phyloP scores from a whole-genome alignment of 176 grass and related monocot species.

The Eleusine coracana region DNA sequence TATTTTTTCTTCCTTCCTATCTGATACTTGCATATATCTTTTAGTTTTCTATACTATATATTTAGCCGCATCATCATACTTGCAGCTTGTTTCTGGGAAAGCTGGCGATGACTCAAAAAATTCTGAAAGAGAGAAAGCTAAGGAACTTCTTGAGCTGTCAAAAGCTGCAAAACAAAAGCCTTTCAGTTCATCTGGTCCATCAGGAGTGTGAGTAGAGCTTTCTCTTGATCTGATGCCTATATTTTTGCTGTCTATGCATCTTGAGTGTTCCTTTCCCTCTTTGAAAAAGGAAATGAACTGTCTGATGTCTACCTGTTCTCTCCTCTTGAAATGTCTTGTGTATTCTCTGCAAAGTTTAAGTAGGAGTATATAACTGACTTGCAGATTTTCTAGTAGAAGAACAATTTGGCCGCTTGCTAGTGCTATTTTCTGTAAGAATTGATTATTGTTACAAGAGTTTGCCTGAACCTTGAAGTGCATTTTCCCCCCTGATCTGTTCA shows the following conservation, averaged over 20 bases:
- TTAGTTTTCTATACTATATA: neutral
- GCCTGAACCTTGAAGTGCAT: slow-evolving; percentile 30
- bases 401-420: neutral
- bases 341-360: slow-evolving; percentile 12
- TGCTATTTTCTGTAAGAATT: slow-evolving; percentile 30
- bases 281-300: neutral
- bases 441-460: slow-evolving; percentile 29
- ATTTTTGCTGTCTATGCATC: slow-evolving; percentile 14
- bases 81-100: slow-evolving; percentile 91
- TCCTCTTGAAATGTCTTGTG: neutral
- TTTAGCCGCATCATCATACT: slow-evolving; percentile 4
- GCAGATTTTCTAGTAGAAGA: slow-evolving; percentile 1
- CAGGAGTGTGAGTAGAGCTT: slow-evolving; percentile 54
- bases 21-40: neutral
- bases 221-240: slow-evolving; percentile 15
- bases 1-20: slow-evolving; percentile 9
- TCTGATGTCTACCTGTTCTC: neutral
- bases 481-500: neutral
- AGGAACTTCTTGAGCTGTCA: slow-evolving; percentile 63
- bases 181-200: slow-evolving; percentile 43
- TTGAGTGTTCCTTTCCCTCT: slow-evolving; percentile 21
- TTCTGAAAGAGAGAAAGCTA: slow-evolving; percentile 81
- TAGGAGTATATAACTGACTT: slow-evolving; percentile 1
- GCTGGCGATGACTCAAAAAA: slow-evolving; percentile 68
- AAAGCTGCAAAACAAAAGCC: slow-evolving; percentile 72